Percentiles rank a stretch among this genome's conserved stretches.
These are phyloP conservation scores for Lentithecium fluviatile DNA, from an alignment of 495 filamentous ascomycete genomes.

Conservation along the genomic window DNA sequence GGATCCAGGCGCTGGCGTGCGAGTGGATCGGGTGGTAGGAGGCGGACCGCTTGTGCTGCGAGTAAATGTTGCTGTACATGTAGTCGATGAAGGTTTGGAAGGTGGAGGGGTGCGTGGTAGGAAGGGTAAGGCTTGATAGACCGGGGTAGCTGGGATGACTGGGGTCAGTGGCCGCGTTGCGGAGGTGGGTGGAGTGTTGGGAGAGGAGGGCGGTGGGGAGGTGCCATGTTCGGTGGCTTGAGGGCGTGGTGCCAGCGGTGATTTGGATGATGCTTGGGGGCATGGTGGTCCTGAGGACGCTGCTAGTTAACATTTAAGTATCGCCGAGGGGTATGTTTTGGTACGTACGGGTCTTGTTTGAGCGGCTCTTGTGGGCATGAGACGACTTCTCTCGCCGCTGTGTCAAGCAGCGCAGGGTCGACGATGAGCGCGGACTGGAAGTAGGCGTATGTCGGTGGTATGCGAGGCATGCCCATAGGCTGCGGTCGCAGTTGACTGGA, in stretches of 20 bases:
- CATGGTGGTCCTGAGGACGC: too few relatives aligned
- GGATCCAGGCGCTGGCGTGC: background rate
- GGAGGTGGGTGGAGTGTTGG: background rate
- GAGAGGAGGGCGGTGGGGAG: background rate
- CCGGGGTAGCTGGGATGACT: too few relatives aligned
- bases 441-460: background rate
- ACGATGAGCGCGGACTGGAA: background rate
- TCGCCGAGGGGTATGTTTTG: background rate
- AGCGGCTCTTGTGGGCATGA: background rate
- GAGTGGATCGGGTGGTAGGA: background rate
- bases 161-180: too few relatives aligned
- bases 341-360: background rate
- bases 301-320: background rate
- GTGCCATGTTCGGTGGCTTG: background rate
- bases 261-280: background rate
- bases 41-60: background rate
- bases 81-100: slow-evolving; percentile 20
- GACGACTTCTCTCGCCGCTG: background rate
- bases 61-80: slow-evolving; percentile 9
- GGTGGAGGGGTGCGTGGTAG: background rate
- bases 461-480: background rate
- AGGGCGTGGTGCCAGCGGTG: background rate
- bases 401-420: background rate
- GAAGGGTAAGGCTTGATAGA: background rate
- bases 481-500: too few relatives aligned